Percentiles rank a stretch among this genome's conserved stretches.
Evolutionary conservation across 306 rosid species (phyloP).

Genomic region (Arachis stenosperma): DNA sequence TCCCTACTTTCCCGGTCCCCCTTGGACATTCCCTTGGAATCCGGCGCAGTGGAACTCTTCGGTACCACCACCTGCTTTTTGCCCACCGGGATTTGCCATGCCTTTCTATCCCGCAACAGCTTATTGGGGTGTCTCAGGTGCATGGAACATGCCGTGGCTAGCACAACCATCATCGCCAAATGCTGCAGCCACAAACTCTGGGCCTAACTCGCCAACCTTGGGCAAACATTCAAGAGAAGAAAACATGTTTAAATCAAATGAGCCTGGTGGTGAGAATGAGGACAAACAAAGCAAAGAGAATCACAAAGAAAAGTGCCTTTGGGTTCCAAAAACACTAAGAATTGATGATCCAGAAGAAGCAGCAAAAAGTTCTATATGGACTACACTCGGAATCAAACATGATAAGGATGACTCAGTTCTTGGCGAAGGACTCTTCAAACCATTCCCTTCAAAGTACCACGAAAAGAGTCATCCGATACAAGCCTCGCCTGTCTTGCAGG

Average conservation of each 20-base stretch:
- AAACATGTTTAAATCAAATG: constrained; percentile 37
- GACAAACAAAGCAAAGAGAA: constrained; percentile 43
- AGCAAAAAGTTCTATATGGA: constrained; percentile 63
- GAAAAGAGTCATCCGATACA: constrained; percentile 45
- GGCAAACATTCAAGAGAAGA: constrained; percentile 86
- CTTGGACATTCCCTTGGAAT: constrained; percentile 67
- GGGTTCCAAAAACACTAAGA: constrained; percentile 68
- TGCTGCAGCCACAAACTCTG: constrained; percentile 42
- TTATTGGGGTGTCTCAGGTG: constrained; percentile 63
- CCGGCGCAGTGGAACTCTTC: constrained; percentile 62
- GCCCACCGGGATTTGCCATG: constrained; percentile 59
- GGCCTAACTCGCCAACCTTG: constrained; percentile 50
- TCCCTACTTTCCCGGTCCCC: constrained; percentile 57
- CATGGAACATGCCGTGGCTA: constrained; percentile 57
- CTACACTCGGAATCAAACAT: constrained; percentile 59
- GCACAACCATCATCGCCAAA: constrained; percentile 47
- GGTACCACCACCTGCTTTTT: constrained; percentile 53
- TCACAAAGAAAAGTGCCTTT: constrained; percentile 44
- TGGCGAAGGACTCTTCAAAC: constrained; percentile 51
- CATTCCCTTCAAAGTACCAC: constrained; percentile 55
- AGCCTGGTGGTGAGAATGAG: constrained; percentile 33
- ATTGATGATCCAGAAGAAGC: constrained; percentile 69
- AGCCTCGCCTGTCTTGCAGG: constrained; percentile 57
- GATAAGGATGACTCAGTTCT: constrained; percentile 47
- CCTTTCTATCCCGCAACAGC: constrained; percentile 65